These are phyloP conservation scores for Sergeia podlipaevii DNA, from an alignment of 208 protist genomes.

Conservation along the genomic window DNA sequence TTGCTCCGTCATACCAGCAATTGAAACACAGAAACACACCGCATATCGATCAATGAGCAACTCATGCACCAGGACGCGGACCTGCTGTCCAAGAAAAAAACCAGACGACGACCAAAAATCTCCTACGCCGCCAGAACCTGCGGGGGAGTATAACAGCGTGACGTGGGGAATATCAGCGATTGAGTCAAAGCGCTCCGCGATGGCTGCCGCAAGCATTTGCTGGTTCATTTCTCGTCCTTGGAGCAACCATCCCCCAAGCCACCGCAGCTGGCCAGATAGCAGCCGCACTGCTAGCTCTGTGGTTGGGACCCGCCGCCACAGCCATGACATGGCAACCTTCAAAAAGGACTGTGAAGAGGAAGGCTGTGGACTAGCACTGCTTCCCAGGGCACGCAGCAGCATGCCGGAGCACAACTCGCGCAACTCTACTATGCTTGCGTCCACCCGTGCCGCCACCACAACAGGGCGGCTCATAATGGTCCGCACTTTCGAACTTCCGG, in stretches of 20 bases:
- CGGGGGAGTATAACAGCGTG: slow-evolving; percentile 40
- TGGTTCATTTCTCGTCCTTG: slow-evolving; percentile 14
- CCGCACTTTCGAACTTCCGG: too few species aligned
- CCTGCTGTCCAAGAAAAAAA: slow-evolving; percentile 20
- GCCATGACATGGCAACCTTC: too few species aligned
- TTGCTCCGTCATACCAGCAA: slow-evolving; percentile 5
- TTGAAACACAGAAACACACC: slow-evolving; percentile 35
- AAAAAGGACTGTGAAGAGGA: too few species aligned
- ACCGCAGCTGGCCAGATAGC: slow-evolving; percentile 52
- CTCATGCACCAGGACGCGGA: slow-evolving; percentile 30
- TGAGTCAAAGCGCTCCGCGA: slow-evolving; percentile 52
- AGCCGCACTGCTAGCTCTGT: slow-evolving; percentile 5
- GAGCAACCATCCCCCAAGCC: slow-evolving; percentile 75
- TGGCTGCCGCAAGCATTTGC: slow-evolving; percentile 15
- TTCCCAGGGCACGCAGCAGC: neutral
- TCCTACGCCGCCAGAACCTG: neutral
- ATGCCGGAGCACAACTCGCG: neutral
- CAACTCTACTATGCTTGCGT: too few species aligned
- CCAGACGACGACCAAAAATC: slow-evolving; percentile 14
- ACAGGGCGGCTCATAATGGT: too few species aligned
- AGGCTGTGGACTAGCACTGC: neutral
- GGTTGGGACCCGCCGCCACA: neutral
- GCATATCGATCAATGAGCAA: slow-evolving; percentile 72
- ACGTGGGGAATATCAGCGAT: slow-evolving; percentile 39
- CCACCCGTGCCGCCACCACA: too few species aligned